Evolutionary conservation across 75 land plant genomes (phyloP).

Genomic region (Selaginella tamariscina): DNA sequence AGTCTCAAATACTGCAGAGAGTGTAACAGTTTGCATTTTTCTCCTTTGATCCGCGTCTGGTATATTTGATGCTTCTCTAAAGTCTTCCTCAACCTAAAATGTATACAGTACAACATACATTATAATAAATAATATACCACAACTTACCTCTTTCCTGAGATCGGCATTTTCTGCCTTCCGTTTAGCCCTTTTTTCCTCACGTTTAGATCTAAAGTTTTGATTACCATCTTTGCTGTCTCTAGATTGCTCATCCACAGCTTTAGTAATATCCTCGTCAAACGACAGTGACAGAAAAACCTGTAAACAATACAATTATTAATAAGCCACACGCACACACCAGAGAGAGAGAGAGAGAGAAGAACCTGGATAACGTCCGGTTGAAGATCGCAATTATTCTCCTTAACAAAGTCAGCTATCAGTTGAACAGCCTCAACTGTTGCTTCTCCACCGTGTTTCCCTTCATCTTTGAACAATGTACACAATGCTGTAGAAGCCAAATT

Average conservation of each 20-base stretch:
- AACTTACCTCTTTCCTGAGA: constrained; percentile 69
- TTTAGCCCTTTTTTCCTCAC: constrained; percentile 41
- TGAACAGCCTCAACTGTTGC: constrained; percentile 91
- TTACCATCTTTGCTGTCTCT: constrained; percentile 15
- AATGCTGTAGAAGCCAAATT: constrained; percentile 51
- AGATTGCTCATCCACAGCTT: constrained; percentile 22
- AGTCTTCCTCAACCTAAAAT: constrained; percentile 70
- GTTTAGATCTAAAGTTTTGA: constrained; percentile 29
- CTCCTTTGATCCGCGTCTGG: constrained; percentile 46
- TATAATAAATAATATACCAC: background rate
- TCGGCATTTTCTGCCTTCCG: constrained; percentile 45
- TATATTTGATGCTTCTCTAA: constrained; percentile 49
- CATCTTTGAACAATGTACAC: constrained; percentile 58
- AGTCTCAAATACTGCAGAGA: constrained; percentile 81
- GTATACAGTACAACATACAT: background rate
- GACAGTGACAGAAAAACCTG: constrained; percentile 65
- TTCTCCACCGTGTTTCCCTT: constrained; percentile 91
- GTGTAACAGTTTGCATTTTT: constrained; percentile 68
- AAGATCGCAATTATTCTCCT: constrained; percentile 48
- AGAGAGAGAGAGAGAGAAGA: constrained; percentile 1
- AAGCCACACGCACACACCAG: background rate
- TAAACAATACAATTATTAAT: background rate
- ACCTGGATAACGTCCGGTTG: constrained; percentile 80
- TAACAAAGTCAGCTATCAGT: constrained; percentile 76
- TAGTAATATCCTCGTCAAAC: constrained; percentile 79